phyloP scores from a whole-genome alignment of 192 early-diverging fungal genomes.

The Jimgerdemannia lactiflua region DNA sequence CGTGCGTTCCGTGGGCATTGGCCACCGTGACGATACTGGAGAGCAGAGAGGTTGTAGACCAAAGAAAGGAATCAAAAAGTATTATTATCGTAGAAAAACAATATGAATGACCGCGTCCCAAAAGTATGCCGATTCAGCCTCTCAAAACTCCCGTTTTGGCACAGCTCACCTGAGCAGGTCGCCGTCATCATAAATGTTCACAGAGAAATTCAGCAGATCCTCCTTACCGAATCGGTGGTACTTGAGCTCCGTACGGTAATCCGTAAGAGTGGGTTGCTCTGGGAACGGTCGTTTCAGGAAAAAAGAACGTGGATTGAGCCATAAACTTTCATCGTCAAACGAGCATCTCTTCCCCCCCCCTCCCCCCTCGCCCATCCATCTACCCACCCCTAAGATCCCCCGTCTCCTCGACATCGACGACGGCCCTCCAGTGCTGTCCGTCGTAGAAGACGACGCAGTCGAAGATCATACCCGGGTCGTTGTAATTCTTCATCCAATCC shows the following conservation, averaged over 20 bases:
- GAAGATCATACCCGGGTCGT: slow-evolving; percentile 74
- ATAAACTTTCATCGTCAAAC: slow-evolving; percentile 4
- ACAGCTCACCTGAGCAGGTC: slow-evolving; percentile 50
- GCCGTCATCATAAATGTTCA: slow-evolving; percentile 92
- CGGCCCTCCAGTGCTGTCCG: slow-evolving; percentile 85
- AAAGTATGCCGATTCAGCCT: background rate
- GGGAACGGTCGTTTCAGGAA: background rate
- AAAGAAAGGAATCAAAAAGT: background rate
- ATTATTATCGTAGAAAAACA: background rate
- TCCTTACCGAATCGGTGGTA: slow-evolving; percentile 73
- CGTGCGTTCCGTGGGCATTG: slow-evolving; percentile 92
- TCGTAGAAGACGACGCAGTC: slow-evolving; percentile 90
- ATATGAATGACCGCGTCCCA: background rate
- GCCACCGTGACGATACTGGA: slow-evolving; percentile 75
- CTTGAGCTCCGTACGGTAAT: slow-evolving; percentile 70
- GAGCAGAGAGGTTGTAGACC: background rate
- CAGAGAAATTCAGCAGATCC: slow-evolving; percentile 81
- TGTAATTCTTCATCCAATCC: slow-evolving; percentile 53
- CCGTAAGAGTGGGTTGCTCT: slow-evolving; percentile 60
- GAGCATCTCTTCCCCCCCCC: background rate
- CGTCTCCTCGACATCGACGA: slow-evolving; percentile 69
- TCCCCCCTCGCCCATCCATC: background rate
- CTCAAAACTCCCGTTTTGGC: no score
- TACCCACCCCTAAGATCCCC: slow-evolving; percentile 67
- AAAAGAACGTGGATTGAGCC: slow-evolving; percentile 8